Evolutionary conservation across 805 yeast species (phyloP).

Genomic region (Zygoascus biomembranicola): DNA sequence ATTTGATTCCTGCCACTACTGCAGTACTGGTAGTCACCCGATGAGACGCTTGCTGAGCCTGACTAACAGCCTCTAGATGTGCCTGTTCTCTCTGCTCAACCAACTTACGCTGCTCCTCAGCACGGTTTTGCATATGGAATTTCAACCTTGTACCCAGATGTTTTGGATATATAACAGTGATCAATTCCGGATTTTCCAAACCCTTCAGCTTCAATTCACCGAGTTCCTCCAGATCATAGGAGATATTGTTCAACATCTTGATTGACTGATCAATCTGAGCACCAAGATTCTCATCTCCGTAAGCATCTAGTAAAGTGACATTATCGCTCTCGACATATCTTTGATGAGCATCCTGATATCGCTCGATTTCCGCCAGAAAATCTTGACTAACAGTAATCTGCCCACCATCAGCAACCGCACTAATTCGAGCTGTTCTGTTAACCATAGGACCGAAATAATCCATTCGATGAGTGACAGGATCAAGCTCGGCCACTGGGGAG

Average conservation of each 20-base stretch:
- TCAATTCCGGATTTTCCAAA: conserved; percentile 82
- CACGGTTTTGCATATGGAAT: conserved; percentile 11
- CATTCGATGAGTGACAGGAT: conserved; percentile 93
- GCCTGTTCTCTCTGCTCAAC: not conserved
- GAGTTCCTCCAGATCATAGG: conserved; percentile 55
- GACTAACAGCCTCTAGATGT: not conserved
- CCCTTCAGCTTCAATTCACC: conserved; percentile 93
- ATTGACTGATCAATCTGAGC: conserved; percentile 60
- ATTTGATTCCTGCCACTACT: conserved; percentile 2
- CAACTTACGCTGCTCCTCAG: conserved; percentile 8
- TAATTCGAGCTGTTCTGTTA: conserved; percentile 85
- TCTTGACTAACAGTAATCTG: conserved; percentile 84
- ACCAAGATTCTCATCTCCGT: conserved; percentile 38
- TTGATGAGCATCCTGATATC: conserved; percentile 29
- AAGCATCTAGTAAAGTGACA: conserved; percentile 32
- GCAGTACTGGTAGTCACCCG: not conserved
- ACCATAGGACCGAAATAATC: conserved; percentile 99
- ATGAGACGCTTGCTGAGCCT: not conserved
- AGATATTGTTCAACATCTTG: conserved; percentile 54
- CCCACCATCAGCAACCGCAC: conserved; percentile 97
- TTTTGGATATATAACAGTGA: conserved; percentile 71
- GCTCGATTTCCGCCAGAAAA: conserved; percentile 62
- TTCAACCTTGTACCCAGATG: conserved; percentile 10
- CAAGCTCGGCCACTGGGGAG: conserved; percentile 89
- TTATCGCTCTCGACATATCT: conserved; percentile 21